Percentiles rank a stretch among this genome's conserved stretches.
phyloP scores from a whole-genome alignment of 1,139 yeast species.

The Geotrichum citri-aurantii region DNA sequence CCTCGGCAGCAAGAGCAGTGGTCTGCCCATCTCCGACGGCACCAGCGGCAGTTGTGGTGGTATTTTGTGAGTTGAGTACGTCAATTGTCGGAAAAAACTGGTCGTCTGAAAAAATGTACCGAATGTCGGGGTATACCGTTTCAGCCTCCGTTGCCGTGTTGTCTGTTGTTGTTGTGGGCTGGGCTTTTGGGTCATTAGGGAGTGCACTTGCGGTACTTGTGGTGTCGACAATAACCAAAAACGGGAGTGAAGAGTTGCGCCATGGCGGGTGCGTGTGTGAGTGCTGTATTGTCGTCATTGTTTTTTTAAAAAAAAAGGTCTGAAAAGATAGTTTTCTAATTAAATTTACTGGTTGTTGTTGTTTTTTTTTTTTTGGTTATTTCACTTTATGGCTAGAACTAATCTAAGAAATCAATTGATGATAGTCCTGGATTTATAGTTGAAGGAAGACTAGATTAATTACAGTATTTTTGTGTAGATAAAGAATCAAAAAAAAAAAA shows the following conservation, averaged over 20 bases:
- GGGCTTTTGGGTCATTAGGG: no score
- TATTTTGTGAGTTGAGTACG: slow-evolving; percentile 25
- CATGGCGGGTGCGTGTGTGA: slow-evolving; percentile 13
- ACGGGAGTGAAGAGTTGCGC: slow-evolving; percentile 25
- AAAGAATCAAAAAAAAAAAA: neutral
- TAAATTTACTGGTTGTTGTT: no score
- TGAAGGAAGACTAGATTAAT: no score
- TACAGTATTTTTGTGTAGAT: no score
- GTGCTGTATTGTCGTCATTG: no score
- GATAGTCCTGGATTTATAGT: no score
- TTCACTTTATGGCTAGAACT: no score
- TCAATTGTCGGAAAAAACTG: slow-evolving; percentile 35
- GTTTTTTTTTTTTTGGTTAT: no score
- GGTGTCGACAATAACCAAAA: slow-evolving; percentile 27
- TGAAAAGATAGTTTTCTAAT: no score
- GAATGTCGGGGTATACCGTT: slow-evolving; percentile 35
- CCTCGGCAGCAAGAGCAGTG: slow-evolving; percentile 6
- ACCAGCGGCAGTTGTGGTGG: neutral
- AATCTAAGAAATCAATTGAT: no score
- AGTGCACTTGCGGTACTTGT: slow-evolving; percentile 13
- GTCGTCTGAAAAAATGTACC: slow-evolving; percentile 38
- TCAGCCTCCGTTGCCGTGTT: neutral
- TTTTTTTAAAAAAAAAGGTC: no score
- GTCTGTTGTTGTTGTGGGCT: neutral
- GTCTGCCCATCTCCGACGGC: neutral